phyloP scores from a whole-genome alignment of 2,329 filamentous ascomycete genomes.

The Lachnellula arida region DNA sequence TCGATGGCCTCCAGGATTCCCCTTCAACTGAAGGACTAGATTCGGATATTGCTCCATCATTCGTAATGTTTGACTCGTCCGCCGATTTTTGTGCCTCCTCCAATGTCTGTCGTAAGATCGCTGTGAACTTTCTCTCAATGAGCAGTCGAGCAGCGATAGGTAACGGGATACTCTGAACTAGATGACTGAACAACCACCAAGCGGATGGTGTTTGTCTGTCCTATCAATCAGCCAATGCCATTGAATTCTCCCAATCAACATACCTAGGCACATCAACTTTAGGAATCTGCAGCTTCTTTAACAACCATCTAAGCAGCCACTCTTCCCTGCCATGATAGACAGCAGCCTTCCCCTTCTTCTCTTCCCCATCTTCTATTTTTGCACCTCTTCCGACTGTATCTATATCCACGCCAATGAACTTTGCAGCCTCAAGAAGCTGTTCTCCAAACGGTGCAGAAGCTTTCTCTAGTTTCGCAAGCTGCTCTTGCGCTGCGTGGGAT shows the following conservation, averaged over 20 bases:
- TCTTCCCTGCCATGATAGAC: constrained; percentile 47
- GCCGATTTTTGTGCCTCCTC: constrained; percentile 44
- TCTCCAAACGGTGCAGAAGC: constrained; percentile 31
- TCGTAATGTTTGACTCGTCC: constrained; percentile 25
- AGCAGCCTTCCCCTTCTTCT: neutral
- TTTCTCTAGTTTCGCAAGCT: constrained; percentile 31
- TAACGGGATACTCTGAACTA: constrained; percentile 61
- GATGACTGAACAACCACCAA: constrained; percentile 57
- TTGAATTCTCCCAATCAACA: neutral
- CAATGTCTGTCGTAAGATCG: constrained; percentile 61
- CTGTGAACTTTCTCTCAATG: constrained; percentile 63
- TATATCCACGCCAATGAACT: constrained; percentile 29
- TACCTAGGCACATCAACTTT: constrained; percentile 31
- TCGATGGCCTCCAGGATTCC: constrained; percentile 33
- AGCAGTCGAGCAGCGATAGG: constrained; percentile 68
- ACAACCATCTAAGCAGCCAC: constrained; percentile 63
- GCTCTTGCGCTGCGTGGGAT: constrained; percentile 30
- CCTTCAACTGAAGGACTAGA: constrained; percentile 15
- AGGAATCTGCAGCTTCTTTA: constrained; percentile 50
- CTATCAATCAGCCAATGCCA: neutral
- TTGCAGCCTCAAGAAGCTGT: constrained; percentile 32
- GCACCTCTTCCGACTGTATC: constrained; percentile 15
- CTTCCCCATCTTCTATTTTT: neutral
- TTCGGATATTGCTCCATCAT: constrained; percentile 1
- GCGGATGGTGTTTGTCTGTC: constrained; percentile 30